Percentiles rank a stretch among this genome's conserved stretches.
These are phyloP conservation scores for Myotisia sp. DNA, from an alignment of 2,329 filamentous ascomycete genomes.

Conservation along the genomic window DNA sequence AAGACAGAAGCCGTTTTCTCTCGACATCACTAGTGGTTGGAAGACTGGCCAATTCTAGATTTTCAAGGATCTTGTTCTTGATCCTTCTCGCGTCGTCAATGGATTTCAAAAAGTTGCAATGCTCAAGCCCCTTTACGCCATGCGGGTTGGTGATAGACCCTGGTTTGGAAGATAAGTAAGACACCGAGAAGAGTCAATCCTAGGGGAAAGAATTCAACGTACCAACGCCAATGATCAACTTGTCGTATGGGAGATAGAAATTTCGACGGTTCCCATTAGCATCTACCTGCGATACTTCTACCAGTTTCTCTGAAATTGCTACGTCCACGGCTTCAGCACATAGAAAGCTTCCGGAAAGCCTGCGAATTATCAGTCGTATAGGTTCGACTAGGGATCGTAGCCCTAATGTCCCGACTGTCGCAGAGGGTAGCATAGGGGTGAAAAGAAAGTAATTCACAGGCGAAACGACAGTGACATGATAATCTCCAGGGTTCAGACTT, in stretches of 20 bases:
- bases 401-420: conserved; percentile 89
- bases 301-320: conserved; percentile 78
- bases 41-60: conserved; percentile 81
- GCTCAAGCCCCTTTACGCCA: conserved; percentile 83
- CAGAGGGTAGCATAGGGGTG: conserved; percentile 93
- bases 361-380: conserved; percentile 65
- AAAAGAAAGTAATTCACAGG: conserved; percentile 96
- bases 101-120: conserved; percentile 91
- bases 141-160: conserved; percentile 85
- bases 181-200: not conserved
- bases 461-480: conserved; percentile 89
- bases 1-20: conserved; percentile 72
- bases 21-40: conserved; percentile 85
- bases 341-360: conserved; percentile 75
- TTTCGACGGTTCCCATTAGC: conserved; percentile 54
- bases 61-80: conserved; percentile 73
- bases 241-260: conserved; percentile 96
- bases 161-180: conserved; percentile 12
- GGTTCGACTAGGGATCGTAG: conserved; percentile 85
- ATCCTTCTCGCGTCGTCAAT: conserved; percentile 85
- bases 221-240: conserved; percentile 79
- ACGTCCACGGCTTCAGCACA: conserved; percentile 77
- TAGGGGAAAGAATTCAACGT: conserved; percentile 13
- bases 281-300: conserved; percentile 68
- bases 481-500: conserved; percentile 75